Conservation (phyloP, 75 land plant genomes). For the Chamaecyparis obtusa region DNA sequence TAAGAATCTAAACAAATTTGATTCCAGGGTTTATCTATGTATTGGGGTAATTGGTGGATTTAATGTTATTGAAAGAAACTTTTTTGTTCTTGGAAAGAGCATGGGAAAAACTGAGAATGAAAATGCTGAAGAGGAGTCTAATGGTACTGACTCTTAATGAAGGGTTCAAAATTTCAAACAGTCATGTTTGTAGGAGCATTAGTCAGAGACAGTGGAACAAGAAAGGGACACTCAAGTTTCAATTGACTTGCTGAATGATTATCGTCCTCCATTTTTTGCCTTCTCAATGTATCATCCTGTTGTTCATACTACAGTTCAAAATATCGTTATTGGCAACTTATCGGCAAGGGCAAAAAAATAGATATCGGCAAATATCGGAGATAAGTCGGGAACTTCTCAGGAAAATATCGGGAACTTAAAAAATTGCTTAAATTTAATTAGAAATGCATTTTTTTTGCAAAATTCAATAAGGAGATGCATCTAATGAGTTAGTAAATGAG, state of each 20-base stretch:
- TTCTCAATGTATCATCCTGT: neutral
- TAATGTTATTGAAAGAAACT: neutral
- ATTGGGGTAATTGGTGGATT: neutral
- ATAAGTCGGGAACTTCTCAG: too few species aligned
- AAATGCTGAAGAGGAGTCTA: neutral
- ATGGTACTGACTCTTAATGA: neutral
- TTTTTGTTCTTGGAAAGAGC: neutral
- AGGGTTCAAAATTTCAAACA: neutral
- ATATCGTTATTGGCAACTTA: too few species aligned
- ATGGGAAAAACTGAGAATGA: neutral
- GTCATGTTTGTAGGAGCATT: neutral
- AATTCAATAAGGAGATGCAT: too few species aligned
- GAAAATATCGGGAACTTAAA: too few species aligned
- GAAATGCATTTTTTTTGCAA: too few species aligned
- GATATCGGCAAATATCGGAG: too few species aligned
- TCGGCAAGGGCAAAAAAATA: too few species aligned
- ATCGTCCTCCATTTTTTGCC: neutral
- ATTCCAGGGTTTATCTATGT: neutral
- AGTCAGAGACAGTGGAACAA: neutral
- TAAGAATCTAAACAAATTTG: neutral
- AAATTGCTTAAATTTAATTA: too few species aligned
- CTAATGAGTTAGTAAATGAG: too few species aligned
- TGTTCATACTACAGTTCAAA: too few species aligned
- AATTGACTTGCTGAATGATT: neutral
- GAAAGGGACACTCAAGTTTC: neutral